Conservation (phyloP, 2,329 filamentous ascomycete genomes). For the Exophiala calicioides region DNA sequence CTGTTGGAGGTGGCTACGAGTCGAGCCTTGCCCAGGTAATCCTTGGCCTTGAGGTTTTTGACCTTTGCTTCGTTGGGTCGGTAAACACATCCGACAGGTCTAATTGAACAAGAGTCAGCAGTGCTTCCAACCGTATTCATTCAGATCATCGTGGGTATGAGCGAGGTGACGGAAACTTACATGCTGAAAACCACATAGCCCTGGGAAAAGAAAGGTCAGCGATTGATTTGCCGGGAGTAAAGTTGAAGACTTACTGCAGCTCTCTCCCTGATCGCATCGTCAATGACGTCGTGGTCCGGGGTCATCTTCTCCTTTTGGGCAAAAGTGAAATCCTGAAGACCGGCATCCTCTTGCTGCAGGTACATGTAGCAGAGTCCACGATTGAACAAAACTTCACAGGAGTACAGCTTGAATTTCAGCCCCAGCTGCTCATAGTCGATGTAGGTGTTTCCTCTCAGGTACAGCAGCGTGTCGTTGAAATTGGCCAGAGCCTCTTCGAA, state of each 20-base stretch:
- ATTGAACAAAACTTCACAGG: conserved; percentile 97
- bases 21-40: conserved; percentile 95
- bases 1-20: conserved; percentile 85
- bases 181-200: conserved; percentile 86
- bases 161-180: conserved; percentile 22
- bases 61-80: conserved; percentile 96
- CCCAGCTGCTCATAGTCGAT: conserved; percentile 98
- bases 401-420: conserved; percentile 93
- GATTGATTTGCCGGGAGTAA: background rate
- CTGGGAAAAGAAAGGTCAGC: conserved; percentile 47
- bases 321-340: conserved; percentile 85
- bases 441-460: conserved; percentile 91
- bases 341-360: conserved; percentile 83
- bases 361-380: conserved; percentile 97
- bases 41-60: conserved; percentile 95
- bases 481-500: conserved; percentile 97
- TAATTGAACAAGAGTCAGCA: conserved; percentile 55
- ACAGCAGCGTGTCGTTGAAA: conserved; percentile 96
- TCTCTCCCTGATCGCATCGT: conserved; percentile 90
- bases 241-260: conserved; percentile 69
- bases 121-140: too few relatives aligned
- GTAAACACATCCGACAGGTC: conserved; percentile 93
- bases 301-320: conserved; percentile 96
- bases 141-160: too few relatives aligned
- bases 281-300: conserved; percentile 94